Percentiles rank a stretch among this genome's conserved stretches.
Conservation (phyloP, 305 asterid genomes). For the Solanum hybrid region DNA sequence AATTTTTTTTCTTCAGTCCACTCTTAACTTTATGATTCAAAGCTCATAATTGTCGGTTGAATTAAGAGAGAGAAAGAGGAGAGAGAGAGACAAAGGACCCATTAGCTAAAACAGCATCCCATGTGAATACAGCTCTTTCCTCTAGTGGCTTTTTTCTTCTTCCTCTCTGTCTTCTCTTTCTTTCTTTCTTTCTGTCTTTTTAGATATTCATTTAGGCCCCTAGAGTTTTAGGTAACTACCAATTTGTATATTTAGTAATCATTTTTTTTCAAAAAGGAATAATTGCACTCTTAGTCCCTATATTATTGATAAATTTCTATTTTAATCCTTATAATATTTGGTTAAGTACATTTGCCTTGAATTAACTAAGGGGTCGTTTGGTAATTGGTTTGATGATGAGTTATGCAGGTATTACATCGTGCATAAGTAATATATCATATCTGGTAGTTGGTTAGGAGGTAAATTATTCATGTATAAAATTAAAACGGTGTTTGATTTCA, state of each 20-base stretch:
- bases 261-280: neutral
- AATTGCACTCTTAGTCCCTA: neutral
- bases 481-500: neutral
- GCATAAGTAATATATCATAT: neutral
- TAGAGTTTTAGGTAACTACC: neutral
- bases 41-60: constrained; percentile 53
- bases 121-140: constrained; percentile 63
- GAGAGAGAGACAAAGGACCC: constrained; percentile 31
- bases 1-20: constrained; percentile 14
- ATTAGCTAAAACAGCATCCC: constrained; percentile 42
- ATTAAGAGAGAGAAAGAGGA: constrained; percentile 22
- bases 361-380: neutral
- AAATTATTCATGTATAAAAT: neutral
- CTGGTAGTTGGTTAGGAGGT: neutral
- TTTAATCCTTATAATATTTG: neutral
- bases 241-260: neutral
- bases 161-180: constrained; percentile 5
- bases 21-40: constrained; percentile 29
- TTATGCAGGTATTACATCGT: neutral
- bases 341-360: neutral
- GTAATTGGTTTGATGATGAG: neutral
- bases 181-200: constrained; percentile 4
- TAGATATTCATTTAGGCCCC: constrained; percentile 6
- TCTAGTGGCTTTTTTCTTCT: constrained; percentile 12
- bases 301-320: neutral